Conservation (phyloP, 805 yeast species). For the Saccharomycopsis lassenensis region DNA sequence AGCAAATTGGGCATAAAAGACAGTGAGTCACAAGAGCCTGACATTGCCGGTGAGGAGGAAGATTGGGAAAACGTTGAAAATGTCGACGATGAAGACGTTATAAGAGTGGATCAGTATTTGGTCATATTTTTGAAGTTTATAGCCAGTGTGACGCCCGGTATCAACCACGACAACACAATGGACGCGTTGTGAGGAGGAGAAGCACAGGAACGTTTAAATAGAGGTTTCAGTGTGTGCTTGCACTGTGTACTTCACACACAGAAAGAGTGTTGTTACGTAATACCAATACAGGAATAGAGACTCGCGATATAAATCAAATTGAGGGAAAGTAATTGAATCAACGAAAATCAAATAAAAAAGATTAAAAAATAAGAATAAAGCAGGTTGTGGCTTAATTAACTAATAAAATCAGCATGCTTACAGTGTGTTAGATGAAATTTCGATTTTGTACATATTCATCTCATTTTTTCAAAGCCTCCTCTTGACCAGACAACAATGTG, state of each 20-base stretch:
- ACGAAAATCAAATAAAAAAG: too few relatives aligned
- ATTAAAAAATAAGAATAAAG: too few relatives aligned
- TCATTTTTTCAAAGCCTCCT: conserved; percentile 33
- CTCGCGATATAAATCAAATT: too few relatives aligned
- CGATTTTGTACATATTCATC: conserved; percentile 21
- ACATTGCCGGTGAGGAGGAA: too few relatives aligned
- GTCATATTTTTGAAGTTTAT: conserved; percentile 86
- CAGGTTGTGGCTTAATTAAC: neutral
- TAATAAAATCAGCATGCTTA: neutral
- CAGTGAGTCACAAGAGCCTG: conserved; percentile 21
- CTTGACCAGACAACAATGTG: conserved; percentile 79
- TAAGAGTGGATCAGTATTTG: conserved; percentile 86
- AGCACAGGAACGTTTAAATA: too few relatives aligned
- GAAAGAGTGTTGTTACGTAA: too few relatives aligned
- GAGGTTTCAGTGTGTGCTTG: too few relatives aligned
- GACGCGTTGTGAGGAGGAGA: conserved; percentile 75
- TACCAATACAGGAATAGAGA: too few relatives aligned
- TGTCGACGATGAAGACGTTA: conserved; percentile 29
- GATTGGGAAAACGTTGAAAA: conserved; percentile 48
- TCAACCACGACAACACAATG: conserved; percentile 98
- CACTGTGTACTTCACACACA: too few relatives aligned
- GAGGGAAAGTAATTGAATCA: too few relatives aligned
- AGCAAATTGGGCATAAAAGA: conserved; percentile 38
- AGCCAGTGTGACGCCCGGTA: conserved; percentile 95
- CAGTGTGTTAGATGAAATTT: neutral